Evolutionary conservation across 805 yeast species (phyloP).

Genomic region (Saccharomycopsis fibuligera): DNA sequence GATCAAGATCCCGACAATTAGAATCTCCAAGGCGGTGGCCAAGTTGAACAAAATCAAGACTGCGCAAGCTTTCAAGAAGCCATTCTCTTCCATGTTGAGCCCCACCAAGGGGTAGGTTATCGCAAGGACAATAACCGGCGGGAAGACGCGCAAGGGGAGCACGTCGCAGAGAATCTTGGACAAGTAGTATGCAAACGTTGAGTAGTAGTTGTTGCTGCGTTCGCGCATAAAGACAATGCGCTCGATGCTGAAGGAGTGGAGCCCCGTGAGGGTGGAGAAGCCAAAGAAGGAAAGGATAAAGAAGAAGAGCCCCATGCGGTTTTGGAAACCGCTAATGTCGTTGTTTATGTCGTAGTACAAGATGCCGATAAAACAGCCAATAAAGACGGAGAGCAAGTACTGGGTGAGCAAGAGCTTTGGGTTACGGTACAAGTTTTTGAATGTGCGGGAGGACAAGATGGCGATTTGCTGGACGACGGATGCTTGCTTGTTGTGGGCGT

Average conservation of each 20-base stretch:
- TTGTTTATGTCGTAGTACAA: conserved; percentile 77
- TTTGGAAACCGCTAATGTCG: conserved; percentile 95
- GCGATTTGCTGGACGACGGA: conserved; percentile 55
- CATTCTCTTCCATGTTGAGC: conserved; percentile 67
- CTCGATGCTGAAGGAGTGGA: conserved; percentile 83
- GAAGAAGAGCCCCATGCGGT: conserved; percentile 88
- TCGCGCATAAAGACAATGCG: conserved; percentile 87
- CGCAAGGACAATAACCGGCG: conserved; percentile 75
- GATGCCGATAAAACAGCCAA: conserved; percentile 81
- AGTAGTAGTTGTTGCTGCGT: conserved; percentile 90
- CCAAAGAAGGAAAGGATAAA: conserved; percentile 89
- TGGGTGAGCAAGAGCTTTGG: conserved; percentile 85
- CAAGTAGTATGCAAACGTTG: conserved; percentile 76
- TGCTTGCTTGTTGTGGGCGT: conserved; percentile 37
- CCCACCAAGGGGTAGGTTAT: conserved; percentile 90
- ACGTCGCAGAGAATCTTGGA: conserved; percentile 88
- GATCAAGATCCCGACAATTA: conserved; percentile 81
- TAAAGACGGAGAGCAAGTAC: conserved; percentile 64
- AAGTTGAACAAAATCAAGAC: conserved; percentile 79
- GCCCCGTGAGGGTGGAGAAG: conserved; percentile 85
- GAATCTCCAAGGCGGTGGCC: conserved; percentile 76
- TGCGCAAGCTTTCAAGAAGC: conserved; percentile 60
- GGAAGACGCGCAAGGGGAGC: conserved; percentile 86
- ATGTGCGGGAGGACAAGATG: conserved; percentile 80
- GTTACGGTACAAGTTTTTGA: conserved; percentile 87